phyloP scores from a whole-genome alignment of 192 early-diverging fungal genomes.

The Backusella parvicylindrica region DNA sequence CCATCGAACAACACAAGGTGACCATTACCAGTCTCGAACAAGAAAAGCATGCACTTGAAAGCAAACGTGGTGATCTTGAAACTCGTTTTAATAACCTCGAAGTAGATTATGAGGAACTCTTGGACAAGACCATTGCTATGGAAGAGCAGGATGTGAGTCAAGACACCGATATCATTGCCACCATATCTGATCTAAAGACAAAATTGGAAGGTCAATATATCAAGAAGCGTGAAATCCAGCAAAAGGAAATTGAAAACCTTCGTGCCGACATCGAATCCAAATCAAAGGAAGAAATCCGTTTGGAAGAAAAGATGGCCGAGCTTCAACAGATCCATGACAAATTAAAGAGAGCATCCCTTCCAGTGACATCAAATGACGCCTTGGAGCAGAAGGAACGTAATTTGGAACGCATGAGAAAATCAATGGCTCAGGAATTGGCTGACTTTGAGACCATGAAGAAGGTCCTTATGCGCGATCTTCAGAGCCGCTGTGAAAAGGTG shows the following conservation, averaged over 20 bases:
- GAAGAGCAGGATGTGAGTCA: conserved; percentile 57
- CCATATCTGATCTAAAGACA: conserved; percentile 80
- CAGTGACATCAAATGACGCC: not conserved
- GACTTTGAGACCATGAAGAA: conserved; percentile 99
- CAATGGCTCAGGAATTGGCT: conserved; percentile 50
- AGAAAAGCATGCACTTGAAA: conserved; percentile 54
- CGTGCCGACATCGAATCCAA: conserved; percentile 66
- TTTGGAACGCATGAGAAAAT: conserved; percentile 66
- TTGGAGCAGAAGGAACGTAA: conserved; percentile 62
- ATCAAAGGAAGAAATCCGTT: conserved; percentile 63
- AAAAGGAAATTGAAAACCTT: conserved; percentile 74
- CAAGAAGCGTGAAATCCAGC: conserved; percentile 70
- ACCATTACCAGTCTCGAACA: conserved; percentile 59
- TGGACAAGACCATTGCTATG: conserved; percentile 64
- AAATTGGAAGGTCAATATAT: conserved; percentile 86
- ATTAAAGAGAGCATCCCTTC: conserved; percentile 31
- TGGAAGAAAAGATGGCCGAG: conserved; percentile 54
- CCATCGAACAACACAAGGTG: conserved; percentile 60
- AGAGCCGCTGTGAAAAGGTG: conserved; percentile 96
- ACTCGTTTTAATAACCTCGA: conserved; percentile 62
- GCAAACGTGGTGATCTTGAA: conserved; percentile 69
- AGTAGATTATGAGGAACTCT: conserved; percentile 78
- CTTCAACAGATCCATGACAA: conserved; percentile 59
- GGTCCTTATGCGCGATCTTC: conserved; percentile 95
- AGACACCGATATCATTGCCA: conserved; percentile 59